These are phyloP conservation scores for Lipomyces kockii DNA, from an alignment of 805 yeast genomes.

Conservation along the genomic window DNA sequence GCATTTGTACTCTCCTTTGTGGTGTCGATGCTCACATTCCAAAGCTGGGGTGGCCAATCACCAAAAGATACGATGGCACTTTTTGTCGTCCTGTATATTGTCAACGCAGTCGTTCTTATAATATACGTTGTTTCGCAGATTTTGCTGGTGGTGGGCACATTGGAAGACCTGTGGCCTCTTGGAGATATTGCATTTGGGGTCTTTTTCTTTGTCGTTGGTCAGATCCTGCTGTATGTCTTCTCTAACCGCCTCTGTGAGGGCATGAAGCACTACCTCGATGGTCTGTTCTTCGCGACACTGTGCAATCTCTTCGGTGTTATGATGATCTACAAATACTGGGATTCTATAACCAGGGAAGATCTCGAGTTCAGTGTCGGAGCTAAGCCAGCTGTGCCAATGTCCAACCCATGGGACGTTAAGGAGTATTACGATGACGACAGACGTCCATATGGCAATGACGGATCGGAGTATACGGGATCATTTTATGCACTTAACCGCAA, in stretches of 20 bases:
- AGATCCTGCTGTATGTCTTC: constrained; percentile 71
- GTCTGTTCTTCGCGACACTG: constrained; percentile 79
- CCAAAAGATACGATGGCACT: constrained; percentile 65
- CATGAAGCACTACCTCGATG: constrained; percentile 86
- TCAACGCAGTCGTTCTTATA: constrained; percentile 69
- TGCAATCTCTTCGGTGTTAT: constrained; percentile 81
- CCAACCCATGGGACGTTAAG: constrained; percentile 29
- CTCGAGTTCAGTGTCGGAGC: constrained; percentile 82
- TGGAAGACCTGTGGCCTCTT: constrained; percentile 83
- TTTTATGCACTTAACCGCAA: constrained; percentile 29
- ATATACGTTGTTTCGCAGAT: constrained; percentile 71
- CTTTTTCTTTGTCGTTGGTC: constrained; percentile 80
- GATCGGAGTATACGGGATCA: constrained; percentile 34
- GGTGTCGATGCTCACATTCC: constrained; percentile 72
- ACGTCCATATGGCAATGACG: constrained; percentile 27
- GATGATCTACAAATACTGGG: constrained; percentile 98
- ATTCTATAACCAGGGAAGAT: constrained; percentile 91
- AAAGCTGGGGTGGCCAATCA: constrained; percentile 56
- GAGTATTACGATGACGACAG: constrained; percentile 31
- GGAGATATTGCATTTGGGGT: constrained; percentile 79
- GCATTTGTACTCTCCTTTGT: constrained; percentile 72
- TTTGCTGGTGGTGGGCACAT: constrained; percentile 65
- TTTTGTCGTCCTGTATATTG: constrained; percentile 69
- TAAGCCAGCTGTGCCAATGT: constrained; percentile 50
- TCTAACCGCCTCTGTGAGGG: constrained; percentile 68